These are phyloP conservation scores for Panus rudis DNA, from an alignment of 768 basidiomycete species.

Conservation along the genomic window DNA sequence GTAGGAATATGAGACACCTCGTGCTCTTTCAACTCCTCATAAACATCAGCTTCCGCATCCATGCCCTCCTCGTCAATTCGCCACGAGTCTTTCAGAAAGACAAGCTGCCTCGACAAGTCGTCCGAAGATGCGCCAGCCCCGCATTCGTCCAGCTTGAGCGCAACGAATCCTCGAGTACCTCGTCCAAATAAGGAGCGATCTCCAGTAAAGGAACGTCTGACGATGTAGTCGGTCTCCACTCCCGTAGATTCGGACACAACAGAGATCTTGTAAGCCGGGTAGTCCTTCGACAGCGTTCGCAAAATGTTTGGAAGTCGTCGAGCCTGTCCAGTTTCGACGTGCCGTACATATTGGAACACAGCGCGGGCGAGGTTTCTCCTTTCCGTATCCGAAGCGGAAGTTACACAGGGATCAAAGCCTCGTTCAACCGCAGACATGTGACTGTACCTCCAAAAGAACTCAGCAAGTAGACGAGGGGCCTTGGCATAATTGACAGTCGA, in stretches of 20 bases:
- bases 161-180: constrained; percentile 6
- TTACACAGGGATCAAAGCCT: background rate
- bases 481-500: background rate
- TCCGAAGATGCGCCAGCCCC: too few relatives aligned
- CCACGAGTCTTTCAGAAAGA: constrained; percentile 1
- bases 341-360: too few relatives aligned
- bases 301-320: too few relatives aligned
- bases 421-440: background rate
- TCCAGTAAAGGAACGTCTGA: too few relatives aligned
- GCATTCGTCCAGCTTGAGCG: background rate
- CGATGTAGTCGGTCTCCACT: too few relatives aligned
- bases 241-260: too few relatives aligned
- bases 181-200: constrained; percentile 3
- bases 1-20: background rate
- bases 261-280: too few relatives aligned
- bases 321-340: too few relatives aligned
- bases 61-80: background rate
- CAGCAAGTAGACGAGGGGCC: background rate
- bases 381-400: too few relatives aligned
- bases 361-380: too few relatives aligned
- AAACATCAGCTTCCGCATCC: background rate
- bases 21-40: background rate
- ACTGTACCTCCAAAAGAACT: background rate
- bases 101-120: too few relatives aligned
- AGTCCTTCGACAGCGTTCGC: too few relatives aligned